phyloP scores from a whole-genome alignment of 345 rosid species.

The Ricinus communis region DNA sequence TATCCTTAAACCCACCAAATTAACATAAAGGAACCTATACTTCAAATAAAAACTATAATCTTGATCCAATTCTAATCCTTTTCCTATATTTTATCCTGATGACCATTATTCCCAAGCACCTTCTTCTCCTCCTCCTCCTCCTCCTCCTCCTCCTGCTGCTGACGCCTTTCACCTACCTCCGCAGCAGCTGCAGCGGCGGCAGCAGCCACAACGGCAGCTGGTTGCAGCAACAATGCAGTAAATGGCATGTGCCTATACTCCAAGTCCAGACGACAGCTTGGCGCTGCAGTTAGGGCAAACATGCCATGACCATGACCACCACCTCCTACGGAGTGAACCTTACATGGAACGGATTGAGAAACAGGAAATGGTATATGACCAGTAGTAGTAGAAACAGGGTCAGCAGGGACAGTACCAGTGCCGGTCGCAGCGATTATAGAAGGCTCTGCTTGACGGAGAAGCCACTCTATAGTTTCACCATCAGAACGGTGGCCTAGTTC shows the following conservation, averaged over 20 bases:
- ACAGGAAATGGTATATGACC: slow-evolving; percentile 31
- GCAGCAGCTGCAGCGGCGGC: slow-evolving; percentile 12
- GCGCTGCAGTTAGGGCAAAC: slow-evolving; percentile 23
- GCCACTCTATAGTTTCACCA: slow-evolving; percentile 71
- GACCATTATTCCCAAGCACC: background rate
- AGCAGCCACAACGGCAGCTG: slow-evolving; percentile 21
- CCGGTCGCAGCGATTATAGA: slow-evolving; percentile 61
- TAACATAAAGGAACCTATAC: background rate
- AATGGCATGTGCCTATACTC: slow-evolving; percentile 58
- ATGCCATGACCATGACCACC: slow-evolving; percentile 15
- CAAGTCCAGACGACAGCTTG: slow-evolving; percentile 44
- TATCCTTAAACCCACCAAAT: background rate
- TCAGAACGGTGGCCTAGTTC: slow-evolving; percentile 73
- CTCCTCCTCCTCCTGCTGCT: slow-evolving; percentile 17
- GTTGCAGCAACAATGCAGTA: slow-evolving; percentile 55
- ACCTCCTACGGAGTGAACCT: slow-evolving; percentile 19
- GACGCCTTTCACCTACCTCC: slow-evolving; percentile 21
- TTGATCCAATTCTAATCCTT: too few species aligned
- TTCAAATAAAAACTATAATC: background rate
- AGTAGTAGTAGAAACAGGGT: slow-evolving; percentile 32
- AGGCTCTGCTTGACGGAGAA: slow-evolving; percentile 60
- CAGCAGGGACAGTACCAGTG: slow-evolving; percentile 47
- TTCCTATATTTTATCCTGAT: background rate
- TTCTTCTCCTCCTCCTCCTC: slow-evolving; percentile 7
- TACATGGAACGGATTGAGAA: slow-evolving; percentile 35